Evolutionary conservation across 2,329 filamentous ascomycete species (phyloP), one percentile per base, ranked within the genome.

Genomic region (Colletotrichum tamarilloi): DNA sequence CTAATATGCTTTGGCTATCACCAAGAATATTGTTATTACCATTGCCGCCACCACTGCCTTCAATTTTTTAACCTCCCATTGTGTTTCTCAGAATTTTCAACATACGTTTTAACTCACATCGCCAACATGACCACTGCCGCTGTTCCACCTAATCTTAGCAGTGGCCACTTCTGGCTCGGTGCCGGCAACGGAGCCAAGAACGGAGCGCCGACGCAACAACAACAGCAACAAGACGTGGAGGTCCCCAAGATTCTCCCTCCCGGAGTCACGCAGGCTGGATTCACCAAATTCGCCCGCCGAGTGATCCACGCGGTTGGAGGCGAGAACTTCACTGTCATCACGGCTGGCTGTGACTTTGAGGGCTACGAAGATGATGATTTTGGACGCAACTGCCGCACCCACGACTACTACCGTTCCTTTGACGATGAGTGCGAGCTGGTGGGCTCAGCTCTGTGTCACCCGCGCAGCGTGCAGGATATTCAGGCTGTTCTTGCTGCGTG

Each of bases 401-500:
- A 72, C 2, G 68, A 72, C 52, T 72, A 72, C 28, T 72, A 72
- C 57, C 68, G 57, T n/a, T 72, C 64, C 1, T 72, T 72, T 14
- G 68, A 72, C 1, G 68, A 72, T 9, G 68, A 72, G 57, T n/a
- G 16, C 3, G 68, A 68, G 57, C 57, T 72, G 4, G 38, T 72
- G 11, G 68, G 68, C 4, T 72, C 68, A 14, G 30, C 68, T 1
- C 12, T 72, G 12, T 72, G 68, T 12, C 68, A 72, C 16, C 60
- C 72, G 7, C 46, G 75, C 9, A 75, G 76, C 14, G 80, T 82
- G 1, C 3, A 77, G 59, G 82, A 85, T 62, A 82, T 85, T 4
- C 84, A 85, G 76, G 78, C 75, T 0, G 77, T 85, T 42, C 79
- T 85, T 55, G 77, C 76, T 53, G 80, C 81, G 72, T 83, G 83